Conservation (phyloP, 2,329 filamentous ascomycete species). For the Clonostachys rosea region DNA sequence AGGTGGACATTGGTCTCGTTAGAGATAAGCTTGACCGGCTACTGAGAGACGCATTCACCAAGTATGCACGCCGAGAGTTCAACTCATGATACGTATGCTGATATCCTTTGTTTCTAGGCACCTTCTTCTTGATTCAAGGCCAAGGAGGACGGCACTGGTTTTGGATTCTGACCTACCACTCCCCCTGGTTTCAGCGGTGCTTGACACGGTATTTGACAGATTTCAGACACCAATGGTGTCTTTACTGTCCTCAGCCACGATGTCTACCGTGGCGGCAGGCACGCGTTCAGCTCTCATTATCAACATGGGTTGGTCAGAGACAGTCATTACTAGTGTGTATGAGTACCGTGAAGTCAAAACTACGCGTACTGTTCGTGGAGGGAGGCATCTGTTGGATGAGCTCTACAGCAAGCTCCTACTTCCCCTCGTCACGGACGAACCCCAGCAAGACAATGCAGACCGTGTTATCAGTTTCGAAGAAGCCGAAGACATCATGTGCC, state of each 20-base stretch:
- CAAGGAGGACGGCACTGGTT: constrained; percentile 69
- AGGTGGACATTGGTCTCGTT: constrained; percentile 72
- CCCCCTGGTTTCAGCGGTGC: constrained; percentile 67
- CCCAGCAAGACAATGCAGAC: constrained; percentile 9
- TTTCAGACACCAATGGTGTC: constrained; percentile 80
- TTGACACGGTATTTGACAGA: constrained; percentile 75
- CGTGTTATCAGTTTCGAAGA: constrained; percentile 64
- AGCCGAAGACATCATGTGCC: constrained; percentile 72
- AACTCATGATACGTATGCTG: constrained; percentile 13
- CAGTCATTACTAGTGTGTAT: constrained; percentile 78
- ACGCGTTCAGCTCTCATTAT: constrained; percentile 81
- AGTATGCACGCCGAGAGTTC: constrained; percentile 45
- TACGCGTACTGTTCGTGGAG: constrained; percentile 68
- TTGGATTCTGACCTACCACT: constrained; percentile 75
- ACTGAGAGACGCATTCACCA: constrained; percentile 76
- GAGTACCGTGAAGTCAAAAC: constrained; percentile 81
- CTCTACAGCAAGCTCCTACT: constrained; percentile 58
- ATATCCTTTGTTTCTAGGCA: constrained; percentile 33
- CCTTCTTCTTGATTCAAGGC: constrained; percentile 68
- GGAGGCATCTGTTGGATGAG: constrained; percentile 64
- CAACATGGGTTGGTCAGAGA: constrained; percentile 91
- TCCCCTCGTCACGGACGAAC: constrained; percentile 17
- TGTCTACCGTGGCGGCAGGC: constrained; percentile 73
- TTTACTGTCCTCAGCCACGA: constrained; percentile 71
- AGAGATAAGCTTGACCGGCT: constrained; percentile 83